Percentiles rank a stretch among this genome's conserved stretches.
Conservation (phyloP, 2,329 filamentous ascomycete species). For the Exophiala phaeomuriformis region DNA sequence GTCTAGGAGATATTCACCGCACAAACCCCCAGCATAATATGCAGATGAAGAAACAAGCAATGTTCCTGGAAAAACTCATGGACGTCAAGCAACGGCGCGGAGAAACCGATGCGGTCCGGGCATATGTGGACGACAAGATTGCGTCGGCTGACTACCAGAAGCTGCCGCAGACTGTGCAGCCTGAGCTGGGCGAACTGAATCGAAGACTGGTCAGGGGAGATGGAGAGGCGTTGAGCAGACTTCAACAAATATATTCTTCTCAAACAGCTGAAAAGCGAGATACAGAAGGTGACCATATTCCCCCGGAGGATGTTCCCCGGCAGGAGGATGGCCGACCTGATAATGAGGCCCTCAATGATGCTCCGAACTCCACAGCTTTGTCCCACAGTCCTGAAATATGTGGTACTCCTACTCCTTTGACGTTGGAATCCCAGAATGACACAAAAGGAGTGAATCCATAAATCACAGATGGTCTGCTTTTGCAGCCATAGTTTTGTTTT, state of each 20-base stretch:
- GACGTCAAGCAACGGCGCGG: conserved; percentile 57
- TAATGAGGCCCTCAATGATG: background rate
- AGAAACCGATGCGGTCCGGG: conserved; percentile 58
- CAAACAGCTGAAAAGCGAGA: conserved; percentile 11
- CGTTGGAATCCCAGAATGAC: conserved; percentile 8
- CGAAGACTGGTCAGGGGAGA: conserved; percentile 35
- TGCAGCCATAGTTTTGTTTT: no score
- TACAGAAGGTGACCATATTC: background rate
- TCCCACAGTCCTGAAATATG: no score
- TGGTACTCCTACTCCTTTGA: background rate
- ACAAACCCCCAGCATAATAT: conserved; percentile 28
- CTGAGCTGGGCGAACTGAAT: conserved; percentile 34
- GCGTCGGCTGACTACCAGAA: conserved; percentile 33
- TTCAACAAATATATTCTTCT: conserved; percentile 34
- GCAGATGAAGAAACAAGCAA: conserved; percentile 38
- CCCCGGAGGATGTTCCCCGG: background rate
- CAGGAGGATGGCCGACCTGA: conserved; percentile 7
- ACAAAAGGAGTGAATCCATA: conserved; percentile 11
- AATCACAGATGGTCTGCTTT: background rate
- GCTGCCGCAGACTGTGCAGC: conserved; percentile 31
- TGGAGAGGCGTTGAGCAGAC: conserved; percentile 30
- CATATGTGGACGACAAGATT: conserved; percentile 31
- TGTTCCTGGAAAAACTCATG: conserved; percentile 60
- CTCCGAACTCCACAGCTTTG: background rate
- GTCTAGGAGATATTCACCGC: conserved; percentile 17